phyloP scores from a whole-genome alignment of 169 alveolate species.

The Cryptosporidium sp. region DNA sequence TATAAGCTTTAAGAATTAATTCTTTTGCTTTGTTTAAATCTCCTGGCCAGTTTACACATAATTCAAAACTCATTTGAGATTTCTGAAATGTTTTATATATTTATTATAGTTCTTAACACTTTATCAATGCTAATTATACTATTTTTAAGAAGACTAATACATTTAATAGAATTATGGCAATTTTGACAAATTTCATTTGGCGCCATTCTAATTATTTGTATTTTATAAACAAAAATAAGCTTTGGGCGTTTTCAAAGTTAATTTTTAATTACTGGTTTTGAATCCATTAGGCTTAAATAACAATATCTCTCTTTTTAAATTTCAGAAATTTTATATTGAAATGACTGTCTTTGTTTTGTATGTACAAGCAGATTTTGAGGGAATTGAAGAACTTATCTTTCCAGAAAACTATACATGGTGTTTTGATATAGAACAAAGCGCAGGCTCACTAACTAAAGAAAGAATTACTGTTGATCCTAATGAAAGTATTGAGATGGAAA shows the following conservation, averaged over 20 bases:
- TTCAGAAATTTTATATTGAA: not conserved
- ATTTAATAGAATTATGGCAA: not conserved
- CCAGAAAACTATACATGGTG: conserved; percentile 72
- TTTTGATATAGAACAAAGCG: conserved; percentile 69
- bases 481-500: conserved; percentile 65
- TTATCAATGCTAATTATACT: not conserved
- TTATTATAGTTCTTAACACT: not conserved
- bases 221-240: no score
- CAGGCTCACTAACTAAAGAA: conserved; percentile 50
- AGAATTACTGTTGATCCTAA: conserved; percentile 71
- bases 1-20: conserved; percentile 37
- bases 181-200: conserved; percentile 7
- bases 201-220: not conserved
- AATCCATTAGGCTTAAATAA: no score
- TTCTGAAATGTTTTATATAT: not conserved
- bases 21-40: conserved; percentile 4
- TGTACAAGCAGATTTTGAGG: conserved; percentile 71
- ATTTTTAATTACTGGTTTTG: not conserved
- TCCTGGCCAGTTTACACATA: conserved; percentile 71
- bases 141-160: not conserved
- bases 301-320: not conserved
- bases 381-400: conserved; percentile 62
- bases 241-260: no score
- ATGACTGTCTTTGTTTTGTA: conserved; percentile 68
- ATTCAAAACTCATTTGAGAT: conserved; percentile 53